Percentiles rank a stretch among this genome's conserved stretches.
These are phyloP conservation scores for Brassica incana DNA, from an alignment of 345 rosid genomes.

Conservation along the genomic window DNA sequence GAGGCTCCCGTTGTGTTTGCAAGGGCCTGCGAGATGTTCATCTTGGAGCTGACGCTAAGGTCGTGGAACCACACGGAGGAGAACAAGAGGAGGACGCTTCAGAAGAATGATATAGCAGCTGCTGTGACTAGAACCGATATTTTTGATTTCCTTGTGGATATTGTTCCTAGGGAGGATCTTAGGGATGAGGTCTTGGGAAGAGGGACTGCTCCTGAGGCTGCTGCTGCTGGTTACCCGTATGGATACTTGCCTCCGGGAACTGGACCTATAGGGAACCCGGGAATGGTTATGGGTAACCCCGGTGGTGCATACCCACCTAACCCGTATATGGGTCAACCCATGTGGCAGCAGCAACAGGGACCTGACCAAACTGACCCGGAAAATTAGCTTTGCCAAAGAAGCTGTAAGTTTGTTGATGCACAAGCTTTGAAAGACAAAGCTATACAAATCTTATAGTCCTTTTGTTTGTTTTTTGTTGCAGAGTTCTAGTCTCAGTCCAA, in stretches of 20 bases:
- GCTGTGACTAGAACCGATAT: conserved; percentile 93
- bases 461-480: background rate
- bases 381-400: conserved; percentile 30
- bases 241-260: conserved; percentile 73
- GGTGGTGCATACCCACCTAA: conserved; percentile 66
- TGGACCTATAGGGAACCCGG: conserved; percentile 64
- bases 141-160: conserved; percentile 90
- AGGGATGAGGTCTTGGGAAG: conserved; percentile 72
- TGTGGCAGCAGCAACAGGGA: conserved; percentile 74
- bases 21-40: conserved; percentile 98
- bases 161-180: conserved; percentile 91
- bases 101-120: conserved; percentile 94
- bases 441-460: background rate
- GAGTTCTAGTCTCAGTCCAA: conserved; percentile 24
- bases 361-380: conserved; percentile 73
- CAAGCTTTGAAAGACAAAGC: background rate
- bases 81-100: conserved; percentile 92
- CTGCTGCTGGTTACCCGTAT: conserved; percentile 66
- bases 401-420: conserved; percentile 25
- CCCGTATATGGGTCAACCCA: conserved; percentile 70
- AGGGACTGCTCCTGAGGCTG: conserved; percentile 42
- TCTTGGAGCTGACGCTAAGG: conserved; percentile 80
- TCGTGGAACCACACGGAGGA: conserved; percentile 99
- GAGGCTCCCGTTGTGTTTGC: conserved; percentile 97
- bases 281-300: conserved; percentile 87